phyloP scores from a whole-genome alignment of 106 monocot species.

The Allium cepa region DNA sequence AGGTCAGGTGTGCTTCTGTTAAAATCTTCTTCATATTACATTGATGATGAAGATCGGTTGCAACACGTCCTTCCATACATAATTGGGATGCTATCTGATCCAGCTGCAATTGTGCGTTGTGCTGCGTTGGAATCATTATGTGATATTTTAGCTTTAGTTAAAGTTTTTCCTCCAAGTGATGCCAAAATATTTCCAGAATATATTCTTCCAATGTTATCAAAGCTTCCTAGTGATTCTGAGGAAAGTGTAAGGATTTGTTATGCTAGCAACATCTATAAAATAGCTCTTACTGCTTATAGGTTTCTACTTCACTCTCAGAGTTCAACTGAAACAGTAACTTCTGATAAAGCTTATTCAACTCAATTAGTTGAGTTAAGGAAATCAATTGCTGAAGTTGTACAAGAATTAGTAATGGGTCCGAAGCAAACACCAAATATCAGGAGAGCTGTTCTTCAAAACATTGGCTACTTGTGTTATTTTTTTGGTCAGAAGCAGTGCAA shows the following conservation, averaged over 20 bases:
- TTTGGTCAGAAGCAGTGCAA: conserved; percentile 91
- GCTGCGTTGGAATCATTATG: conserved; percentile 92
- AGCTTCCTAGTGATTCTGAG: conserved; percentile 94
- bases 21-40: conserved; percentile 59
- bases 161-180: conserved; percentile 92
- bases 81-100: conserved; percentile 87
- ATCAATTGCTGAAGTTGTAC: conserved; percentile 85
- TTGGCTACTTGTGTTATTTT: conserved; percentile 83
- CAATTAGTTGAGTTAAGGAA: conserved; percentile 62
- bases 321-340: conserved; percentile 23
- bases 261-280: conserved; percentile 89
- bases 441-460: conserved; percentile 79
- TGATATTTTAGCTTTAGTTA: conserved; percentile 68
- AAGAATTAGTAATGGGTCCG: conserved; percentile 92
- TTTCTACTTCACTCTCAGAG: conserved; percentile 46
- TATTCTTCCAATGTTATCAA: conserved; percentile 98
- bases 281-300: conserved; percentile 83
- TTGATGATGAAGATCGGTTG: conserved; percentile 91
- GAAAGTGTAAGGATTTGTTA: conserved; percentile 99
- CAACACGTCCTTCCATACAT: conserved; percentile 96
- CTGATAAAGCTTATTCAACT: conserved; percentile 24
- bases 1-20: conserved; percentile 69
- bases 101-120: conserved; percentile 90
- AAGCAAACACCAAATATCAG: conserved; percentile 92
- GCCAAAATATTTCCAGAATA: conserved; percentile 96